A percentile compares a stretch with the other conserved stretches of the same genome.
phyloP scores from a whole-genome alignment of 306 rosid species.

The Ormosia emarginata region DNA sequence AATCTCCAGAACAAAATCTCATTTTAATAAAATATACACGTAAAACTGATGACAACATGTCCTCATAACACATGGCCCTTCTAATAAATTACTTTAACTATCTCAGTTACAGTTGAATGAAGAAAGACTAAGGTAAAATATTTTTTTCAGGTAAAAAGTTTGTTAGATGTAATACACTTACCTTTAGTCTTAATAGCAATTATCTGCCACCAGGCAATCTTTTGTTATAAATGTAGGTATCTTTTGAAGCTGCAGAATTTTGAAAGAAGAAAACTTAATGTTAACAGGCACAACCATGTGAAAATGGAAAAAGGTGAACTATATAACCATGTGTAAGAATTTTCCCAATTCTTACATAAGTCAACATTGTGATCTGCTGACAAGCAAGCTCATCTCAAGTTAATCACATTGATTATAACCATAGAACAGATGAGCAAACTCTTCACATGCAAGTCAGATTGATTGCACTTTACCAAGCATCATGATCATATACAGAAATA shows the following conservation, averaged over 20 bases:
- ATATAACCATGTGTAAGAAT: conserved; percentile 6
- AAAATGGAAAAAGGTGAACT: not conserved
- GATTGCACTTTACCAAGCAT: not conserved
- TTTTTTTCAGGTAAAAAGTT: not conserved
- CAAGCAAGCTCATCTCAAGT: not conserved
- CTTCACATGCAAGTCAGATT: conserved; percentile 2
- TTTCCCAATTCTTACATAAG: conserved; percentile 5
- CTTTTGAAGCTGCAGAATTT: conserved; percentile 6
- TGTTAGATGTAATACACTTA: not conserved
- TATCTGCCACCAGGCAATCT: not conserved
- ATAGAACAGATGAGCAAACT: not conserved
- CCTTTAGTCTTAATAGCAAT: conserved; percentile 13
- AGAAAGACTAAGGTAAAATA: not conserved
- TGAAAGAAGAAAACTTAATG: not conserved
- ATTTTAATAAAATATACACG: not conserved
- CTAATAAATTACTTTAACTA: not conserved
- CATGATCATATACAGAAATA: conserved; percentile 3
- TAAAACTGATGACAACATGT: not conserved
- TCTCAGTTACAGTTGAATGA: conserved; percentile 6
- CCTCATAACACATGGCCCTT: not conserved
- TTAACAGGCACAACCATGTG: not conserved
- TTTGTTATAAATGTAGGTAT: not conserved
- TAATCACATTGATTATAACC: not conserved
- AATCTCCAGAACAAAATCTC: not conserved
- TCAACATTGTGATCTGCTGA: not conserved